phyloP scores from a whole-genome alignment of 441 rosid species.

The Bruguiera hainesii region DNA sequence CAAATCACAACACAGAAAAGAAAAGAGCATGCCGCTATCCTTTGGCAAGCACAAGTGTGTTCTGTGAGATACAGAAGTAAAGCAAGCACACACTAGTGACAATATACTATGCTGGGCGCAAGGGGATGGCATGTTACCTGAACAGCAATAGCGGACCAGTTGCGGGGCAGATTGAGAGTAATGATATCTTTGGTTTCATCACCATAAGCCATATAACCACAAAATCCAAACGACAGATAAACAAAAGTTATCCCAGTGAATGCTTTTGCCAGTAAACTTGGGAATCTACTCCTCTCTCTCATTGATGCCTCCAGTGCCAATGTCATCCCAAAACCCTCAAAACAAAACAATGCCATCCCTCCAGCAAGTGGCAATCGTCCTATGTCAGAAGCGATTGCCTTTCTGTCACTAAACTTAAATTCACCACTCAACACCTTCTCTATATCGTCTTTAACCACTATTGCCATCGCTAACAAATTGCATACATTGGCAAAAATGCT shows the following conservation, averaged over 20 bases:
- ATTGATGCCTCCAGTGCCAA: slow-evolving; percentile 76
- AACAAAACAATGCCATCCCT: slow-evolving; percentile 92
- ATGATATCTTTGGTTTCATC: slow-evolving; percentile 74
- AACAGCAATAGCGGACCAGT: slow-evolving; percentile 67
- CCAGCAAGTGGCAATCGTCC: slow-evolving; percentile 82
- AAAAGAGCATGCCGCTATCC: background rate
- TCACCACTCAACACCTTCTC: slow-evolving; percentile 51
- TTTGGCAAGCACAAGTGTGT: background rate
- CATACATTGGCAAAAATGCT: slow-evolving; percentile 76
- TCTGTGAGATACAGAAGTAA: background rate
- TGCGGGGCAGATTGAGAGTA: slow-evolving; percentile 70
- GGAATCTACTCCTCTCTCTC: slow-evolving; percentile 62
- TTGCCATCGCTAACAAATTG: slow-evolving; percentile 65
- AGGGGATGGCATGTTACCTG: slow-evolving; percentile 46
- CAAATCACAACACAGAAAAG: background rate
- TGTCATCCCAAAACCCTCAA: slow-evolving; percentile 94
- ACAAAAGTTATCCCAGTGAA: slow-evolving; percentile 61
- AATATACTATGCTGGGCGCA: background rate
- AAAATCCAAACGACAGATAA: slow-evolving; percentile 67
- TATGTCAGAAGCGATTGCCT: slow-evolving; percentile 50
- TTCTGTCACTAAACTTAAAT: slow-evolving; percentile 70
- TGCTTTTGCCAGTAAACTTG: slow-evolving; percentile 56
- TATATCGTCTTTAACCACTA: slow-evolving; percentile 70
- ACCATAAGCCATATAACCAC: slow-evolving; percentile 93
- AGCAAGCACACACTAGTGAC: background rate